Evolutionary conservation across 1,284 basidiomycete species (phyloP).

Genomic region (Ustilago trichophora): DNA sequence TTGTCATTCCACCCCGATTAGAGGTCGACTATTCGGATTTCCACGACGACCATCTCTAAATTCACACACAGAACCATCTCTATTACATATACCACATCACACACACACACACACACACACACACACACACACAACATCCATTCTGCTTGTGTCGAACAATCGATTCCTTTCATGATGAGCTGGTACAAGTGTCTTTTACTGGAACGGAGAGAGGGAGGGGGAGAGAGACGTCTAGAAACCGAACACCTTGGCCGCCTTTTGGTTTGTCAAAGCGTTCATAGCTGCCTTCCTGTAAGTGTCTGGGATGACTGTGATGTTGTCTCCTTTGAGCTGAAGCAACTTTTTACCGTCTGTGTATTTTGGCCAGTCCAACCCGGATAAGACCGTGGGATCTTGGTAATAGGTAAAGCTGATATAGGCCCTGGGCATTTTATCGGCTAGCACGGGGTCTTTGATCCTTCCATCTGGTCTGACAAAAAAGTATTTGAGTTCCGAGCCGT

Average conservation of each 20-base stretch:
- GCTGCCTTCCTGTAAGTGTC: slow-evolving; percentile 41
- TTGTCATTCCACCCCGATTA: slow-evolving; percentile 57
- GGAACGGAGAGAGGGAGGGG: no score
- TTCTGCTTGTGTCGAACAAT: no score
- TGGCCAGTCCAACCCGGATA: slow-evolving; percentile 26
- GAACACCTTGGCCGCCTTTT: slow-evolving; percentile 15
- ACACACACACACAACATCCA: no score
- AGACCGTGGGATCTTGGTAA: slow-evolving; percentile 29
- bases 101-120: no score
- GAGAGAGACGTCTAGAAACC: no score
- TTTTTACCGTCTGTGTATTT: slow-evolving; percentile 5
- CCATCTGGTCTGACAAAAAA: slow-evolving; percentile 24
- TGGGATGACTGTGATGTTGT: slow-evolving; percentile 26
- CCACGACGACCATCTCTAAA: slow-evolving; percentile 32
- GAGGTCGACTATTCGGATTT: slow-evolving; percentile 45
- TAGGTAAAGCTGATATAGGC: slow-evolving; percentile 36
- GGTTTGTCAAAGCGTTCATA: slow-evolving; percentile 30
- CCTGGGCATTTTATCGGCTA: slow-evolving; percentile 22
- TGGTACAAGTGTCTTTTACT: no score
- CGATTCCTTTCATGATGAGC: no score
- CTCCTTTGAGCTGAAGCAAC: slow-evolving; percentile 40
- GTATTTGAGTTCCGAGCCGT: slow-evolving; percentile 29
- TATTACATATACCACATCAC: no score
- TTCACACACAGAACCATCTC: no score
- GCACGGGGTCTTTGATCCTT: slow-evolving; percentile 15